Base-by-base conservation (phyloP, 495 filamentous ascomycete species). In the Aspergillus olivimuriae region DNA sequence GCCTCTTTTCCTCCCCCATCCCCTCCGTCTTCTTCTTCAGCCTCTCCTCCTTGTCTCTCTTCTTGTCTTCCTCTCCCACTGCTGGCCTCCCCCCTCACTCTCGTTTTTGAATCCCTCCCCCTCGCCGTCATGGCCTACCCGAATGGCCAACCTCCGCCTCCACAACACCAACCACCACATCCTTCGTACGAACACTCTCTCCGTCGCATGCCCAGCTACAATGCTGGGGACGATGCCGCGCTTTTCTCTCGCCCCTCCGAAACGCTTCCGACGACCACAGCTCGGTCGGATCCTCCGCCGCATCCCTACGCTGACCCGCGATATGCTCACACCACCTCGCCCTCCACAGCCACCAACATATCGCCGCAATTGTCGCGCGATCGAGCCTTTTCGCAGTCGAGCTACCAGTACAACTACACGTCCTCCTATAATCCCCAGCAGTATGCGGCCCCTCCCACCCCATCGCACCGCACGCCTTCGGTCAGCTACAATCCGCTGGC, bases 341-440 rank as follows among this genome's bases (percentile, higher is more conserved):
- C 65, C n/a, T n/a, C n/a, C n/a, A n/a, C n/a, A n/a, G n/a, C n/a
- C n/a, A n/a, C n/a, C n/a, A n/a, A n/a, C n/a, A 47, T 41, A 47
- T 68, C 48, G 57, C 59, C 62, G 51, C 50, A 61, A 63, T 61
- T 70, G 73, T 62, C 69, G 63, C 66, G 62, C 57, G 62, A 55
- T 52, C 60, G 67, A 44, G 56, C 68, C 36, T 58, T 65, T 22
- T 73, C 70, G 12, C 66, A 70, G 34, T 69, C 79, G 4, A 70
- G 69, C 47, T 84, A 82, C 57, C 75, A 81, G 41, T 83, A 83
- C 46, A 79, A 82, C 42, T 70, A 78, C 41, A 63, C 5, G 11
- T 6, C 73, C 47, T 61, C 57, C 1, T 95, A 95, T 62, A 94
- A 95, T 51, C 89, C 90, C 2, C 87, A 89, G 61, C 69, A 84